Evolutionary conservation across 1,284 basidiomycete genomes (phyloP), one percentile per base, ranked within the genome.

Genomic region (Sporisorium reilianum): DNA sequence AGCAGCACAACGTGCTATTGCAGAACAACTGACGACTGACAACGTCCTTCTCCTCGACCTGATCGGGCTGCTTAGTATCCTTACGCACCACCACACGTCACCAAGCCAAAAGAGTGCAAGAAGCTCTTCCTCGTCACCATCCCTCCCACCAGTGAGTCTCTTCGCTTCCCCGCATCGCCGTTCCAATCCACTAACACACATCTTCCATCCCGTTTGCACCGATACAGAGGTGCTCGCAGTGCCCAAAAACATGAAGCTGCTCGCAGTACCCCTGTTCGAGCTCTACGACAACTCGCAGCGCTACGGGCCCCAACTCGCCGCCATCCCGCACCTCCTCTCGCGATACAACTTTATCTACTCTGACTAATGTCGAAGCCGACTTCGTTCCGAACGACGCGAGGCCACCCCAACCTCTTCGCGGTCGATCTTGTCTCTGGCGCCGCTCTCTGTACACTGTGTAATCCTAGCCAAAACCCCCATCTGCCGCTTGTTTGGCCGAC

Each of bases 161-260:
- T 16, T 2, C n/a, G 1, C 18, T n/a, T 38, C 18, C 36, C 18
- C 34, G 7, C 12, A 14, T 36, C 38, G 12, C 36, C 12, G 50
- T n/a, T 26, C 32, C 40, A 10, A 18, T 45, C 49, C 16, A n/a
- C 40, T 25, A 5, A 41, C 38, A 22, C 9, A 40, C 25, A 32
- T 20, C 30, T 12, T 49, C 16, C 36, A 4, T 25, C 25, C 5
- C n/a, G n/a, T 9, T 8, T 14, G 23, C n/a, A 3, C 20, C 0
- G 8, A 1, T 0, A 23, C 86, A 98, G 95, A 97, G 85, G 92
- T 95, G 11, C 90, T 99, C 14, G 94, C 94, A 1, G 94, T 98
- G 2, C 96, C 96, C 0, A 94, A 94, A 86, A 99, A 99, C 86
- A 97, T 98, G 95, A 98, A 98, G 85, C 89, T 98, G 2, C 90